Evolutionary conservation across 176 grass and related monocot genomes (phyloP).

Genomic region (Alloteropsis semialata): DNA sequence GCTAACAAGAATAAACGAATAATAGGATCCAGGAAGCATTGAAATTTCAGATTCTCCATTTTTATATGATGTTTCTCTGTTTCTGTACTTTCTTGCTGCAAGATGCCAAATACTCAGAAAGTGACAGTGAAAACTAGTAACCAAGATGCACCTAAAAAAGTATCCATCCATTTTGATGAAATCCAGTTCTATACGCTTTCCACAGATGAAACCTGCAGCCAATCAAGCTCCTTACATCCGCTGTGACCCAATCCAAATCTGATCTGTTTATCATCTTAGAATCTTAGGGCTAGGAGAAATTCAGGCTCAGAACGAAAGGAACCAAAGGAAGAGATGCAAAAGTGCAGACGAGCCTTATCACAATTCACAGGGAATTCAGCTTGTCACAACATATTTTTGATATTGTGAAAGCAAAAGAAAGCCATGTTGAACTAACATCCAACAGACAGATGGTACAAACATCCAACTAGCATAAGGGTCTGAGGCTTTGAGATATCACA

Average conservation of each 20-base stretch:
- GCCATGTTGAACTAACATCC: not conserved
- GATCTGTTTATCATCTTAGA: conserved; percentile 8
- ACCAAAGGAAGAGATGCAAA: not conserved
- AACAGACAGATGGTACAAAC: no score
- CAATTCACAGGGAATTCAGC: not conserved
- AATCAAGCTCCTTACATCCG: conserved; percentile 12
- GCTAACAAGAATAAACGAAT: not conserved
- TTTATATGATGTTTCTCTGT: not conserved
- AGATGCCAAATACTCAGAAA: conserved; percentile 27
- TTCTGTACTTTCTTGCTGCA: not conserved
- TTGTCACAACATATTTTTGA: not conserved
- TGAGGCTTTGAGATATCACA: not conserved
- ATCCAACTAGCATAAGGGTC: not conserved
- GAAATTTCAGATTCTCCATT: not conserved
- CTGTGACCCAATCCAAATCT: conserved; percentile 23
- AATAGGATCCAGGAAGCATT: not conserved
- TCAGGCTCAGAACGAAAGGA: not conserved
- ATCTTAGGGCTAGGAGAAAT: conserved; percentile 9
- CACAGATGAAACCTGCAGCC: not conserved
- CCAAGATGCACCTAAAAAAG: conserved; percentile 11
- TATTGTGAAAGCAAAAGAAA: not conserved
- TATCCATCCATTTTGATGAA: conserved; percentile 1
- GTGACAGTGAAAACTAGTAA: conserved; percentile 15
- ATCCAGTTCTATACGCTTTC: not conserved
- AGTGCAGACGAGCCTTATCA: not conserved